Evolutionary conservation across 2,329 filamentous ascomycete species (phyloP).

Genomic region (Truncatella angustata): DNA sequence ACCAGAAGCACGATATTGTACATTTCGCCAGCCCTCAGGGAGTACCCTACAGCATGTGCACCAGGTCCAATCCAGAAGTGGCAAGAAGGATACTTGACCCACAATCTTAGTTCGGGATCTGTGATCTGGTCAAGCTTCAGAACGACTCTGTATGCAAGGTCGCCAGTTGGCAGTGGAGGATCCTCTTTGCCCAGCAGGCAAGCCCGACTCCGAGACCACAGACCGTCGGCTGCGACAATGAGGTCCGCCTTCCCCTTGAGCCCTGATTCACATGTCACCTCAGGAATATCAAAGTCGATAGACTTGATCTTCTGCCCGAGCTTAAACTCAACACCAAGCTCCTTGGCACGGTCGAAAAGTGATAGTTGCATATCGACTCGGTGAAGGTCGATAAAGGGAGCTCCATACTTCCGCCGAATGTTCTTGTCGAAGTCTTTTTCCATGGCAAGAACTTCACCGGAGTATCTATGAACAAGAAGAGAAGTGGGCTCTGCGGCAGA

Average conservation of each 20-base stretch:
- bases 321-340: slow-evolving; percentile 50
- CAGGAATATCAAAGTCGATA: slow-evolving; percentile 46
- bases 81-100: slow-evolving; percentile 50
- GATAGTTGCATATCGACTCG: slow-evolving; percentile 59
- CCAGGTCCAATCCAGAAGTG: slow-evolving; percentile 65
- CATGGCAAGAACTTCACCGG: slow-evolving; percentile 45
- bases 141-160: slow-evolving; percentile 64
- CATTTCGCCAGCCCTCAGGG: slow-evolving; percentile 54
- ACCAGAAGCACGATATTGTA: slow-evolving; percentile 66
- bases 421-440: slow-evolving; percentile 51
- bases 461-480: slow-evolving; percentile 52
- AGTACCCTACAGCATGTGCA: slow-evolving; percentile 62
- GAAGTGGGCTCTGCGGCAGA: slow-evolving; percentile 40
- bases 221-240: slow-evolving; percentile 61
- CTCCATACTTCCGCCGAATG: slow-evolving; percentile 52
- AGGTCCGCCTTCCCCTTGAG: slow-evolving; percentile 46
- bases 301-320: slow-evolving; percentile 45
- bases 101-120: slow-evolving; percentile 48
- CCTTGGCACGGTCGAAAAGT: slow-evolving; percentile 47
- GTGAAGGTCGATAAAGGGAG: slow-evolving; percentile 60
- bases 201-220: slow-evolving; percentile 59
- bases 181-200: slow-evolving; percentile 44
- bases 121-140: slow-evolving; percentile 49
- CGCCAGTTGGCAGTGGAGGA: slow-evolving; percentile 56
- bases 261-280: slow-evolving; percentile 38